Percentiles rank a stretch among this genome's conserved stretches.
These are phyloP conservation scores for Camellia japonica DNA, from an alignment of 148 eudicot genomes.

Conservation along the genomic window DNA sequence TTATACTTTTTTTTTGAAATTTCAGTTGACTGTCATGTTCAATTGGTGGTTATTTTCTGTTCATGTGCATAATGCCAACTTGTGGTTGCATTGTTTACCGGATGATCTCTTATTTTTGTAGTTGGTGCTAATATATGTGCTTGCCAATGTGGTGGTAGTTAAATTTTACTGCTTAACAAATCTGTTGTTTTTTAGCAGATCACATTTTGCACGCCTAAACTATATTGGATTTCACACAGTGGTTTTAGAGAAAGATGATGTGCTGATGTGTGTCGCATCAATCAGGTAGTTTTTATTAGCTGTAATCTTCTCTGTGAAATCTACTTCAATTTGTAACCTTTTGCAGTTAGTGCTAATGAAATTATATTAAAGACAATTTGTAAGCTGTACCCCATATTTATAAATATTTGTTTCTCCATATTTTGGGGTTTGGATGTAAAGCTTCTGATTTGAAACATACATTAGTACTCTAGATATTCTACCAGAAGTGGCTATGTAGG, in stretches of 20 bases:
- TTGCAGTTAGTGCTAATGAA: not conserved
- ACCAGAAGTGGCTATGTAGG: not conserved
- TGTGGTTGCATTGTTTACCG: conserved; percentile 5
- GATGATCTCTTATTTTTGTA: not conserved
- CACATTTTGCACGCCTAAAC: conserved; percentile 77
- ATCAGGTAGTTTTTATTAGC: conserved; percentile 46
- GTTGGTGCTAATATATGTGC: no score
- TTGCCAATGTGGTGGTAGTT: not conserved
- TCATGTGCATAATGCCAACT: not conserved
- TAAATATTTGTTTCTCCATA: not conserved
- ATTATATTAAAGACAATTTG: no score
- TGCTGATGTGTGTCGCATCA: conserved; percentile 71
- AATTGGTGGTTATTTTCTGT: not conserved
- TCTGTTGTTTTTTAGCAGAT: conserved; percentile 36
- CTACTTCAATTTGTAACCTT: not conserved
- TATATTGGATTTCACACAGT: conserved; percentile 77
- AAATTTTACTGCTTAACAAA: not conserved
- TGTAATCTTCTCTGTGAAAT: not conserved
- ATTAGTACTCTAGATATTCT: not conserved
- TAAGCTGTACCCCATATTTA: not conserved
- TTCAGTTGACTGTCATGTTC: not conserved
- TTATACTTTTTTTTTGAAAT: not conserved
- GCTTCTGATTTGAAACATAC: not conserved
- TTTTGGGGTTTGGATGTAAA: not conserved
- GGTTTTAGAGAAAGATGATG: conserved; percentile 85